Conservation (phyloP, 2,329 filamentous ascomycete species). For the Penicillium fuscoglaucum region DNA sequence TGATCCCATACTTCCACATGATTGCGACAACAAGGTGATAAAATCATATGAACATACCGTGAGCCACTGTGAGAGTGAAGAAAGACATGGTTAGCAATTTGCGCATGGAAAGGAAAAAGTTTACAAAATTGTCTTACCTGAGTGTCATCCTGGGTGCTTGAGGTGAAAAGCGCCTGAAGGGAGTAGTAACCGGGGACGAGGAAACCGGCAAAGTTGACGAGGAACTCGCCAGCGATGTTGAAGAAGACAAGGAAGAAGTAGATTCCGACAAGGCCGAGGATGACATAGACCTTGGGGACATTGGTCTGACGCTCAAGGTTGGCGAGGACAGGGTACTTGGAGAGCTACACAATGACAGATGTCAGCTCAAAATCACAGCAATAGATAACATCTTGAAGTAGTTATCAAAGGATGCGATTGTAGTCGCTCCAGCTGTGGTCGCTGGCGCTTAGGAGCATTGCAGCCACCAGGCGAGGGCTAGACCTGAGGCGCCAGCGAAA, state of each 20-base stretch:
- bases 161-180: slow-evolving; percentile 62
- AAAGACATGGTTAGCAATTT: slow-evolving; percentile 22
- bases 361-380: slow-evolving; percentile 3
- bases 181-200: slow-evolving; percentile 67
- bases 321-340: slow-evolving; percentile 66
- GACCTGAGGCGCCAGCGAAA: slow-evolving; percentile 24
- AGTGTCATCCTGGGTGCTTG: slow-evolving; percentile 62
- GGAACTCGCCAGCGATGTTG: slow-evolving; percentile 68
- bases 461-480: slow-evolving; percentile 13
- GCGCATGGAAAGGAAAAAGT: neutral
- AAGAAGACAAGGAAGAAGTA: slow-evolving; percentile 73
- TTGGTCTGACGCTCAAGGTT: slow-evolving; percentile 68
- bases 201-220: slow-evolving; percentile 68
- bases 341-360: slow-evolving; percentile 51
- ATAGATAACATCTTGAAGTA: neutral
- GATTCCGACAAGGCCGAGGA: slow-evolving; percentile 63
- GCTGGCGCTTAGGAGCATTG: neutral
- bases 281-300: slow-evolving; percentile 66
- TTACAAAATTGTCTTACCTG: slow-evolving; percentile 51
- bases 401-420: neutral
- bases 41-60: slow-evolving; percentile 47
- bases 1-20: slow-evolving; percentile 11
- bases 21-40: slow-evolving; percentile 11
- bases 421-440: neutral
- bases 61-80: slow-evolving; percentile 54